Evolutionary conservation across 2,329 filamentous ascomycete species (phyloP), one percentile per base, ranked within the genome.

Genomic region (Aspergillus unguis): DNA sequence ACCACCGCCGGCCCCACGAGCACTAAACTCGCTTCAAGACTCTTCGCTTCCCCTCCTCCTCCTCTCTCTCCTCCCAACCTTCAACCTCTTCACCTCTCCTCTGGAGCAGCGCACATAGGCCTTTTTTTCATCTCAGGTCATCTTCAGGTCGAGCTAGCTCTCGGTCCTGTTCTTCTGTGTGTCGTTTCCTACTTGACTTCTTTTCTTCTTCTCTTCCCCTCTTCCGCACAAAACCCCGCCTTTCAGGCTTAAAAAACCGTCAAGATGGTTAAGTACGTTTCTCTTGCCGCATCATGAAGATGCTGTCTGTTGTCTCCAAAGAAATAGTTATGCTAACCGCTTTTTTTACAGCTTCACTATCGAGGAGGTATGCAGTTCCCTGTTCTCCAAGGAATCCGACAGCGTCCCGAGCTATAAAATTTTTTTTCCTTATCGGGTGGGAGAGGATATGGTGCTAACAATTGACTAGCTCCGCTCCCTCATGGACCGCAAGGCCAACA

Each of bases 201-300:
- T 38, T 33, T 41, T 42, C 25, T 65, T 56, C 61, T 63, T 64
- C 58, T 61, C 54, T 56, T 55, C 47, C 36, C 26, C 42, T 59
- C 55, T 59, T 59, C 57, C 56, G 63, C 61, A 50, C 60, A 60
- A 66, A 17, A 67, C 70, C 71, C 69, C 70, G 70, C 71, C 71
- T 72, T 69, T 66, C 69, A 56, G 68, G 70, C 68, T 58, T 68
- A 65, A 67, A 69, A 67, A 69, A 89, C 91, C 89, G 90, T 81
- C 87, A 96, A 91, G 77, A 99, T 99, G 94, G 94, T 99, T 78
- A 96, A 97, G 92, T 96, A 88, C 88, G 92, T 92, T 51, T 42
- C 48, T 51, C 54, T 56, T 37, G 44, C 40, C 52, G 43, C n/a
- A 53, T 40, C 28, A 55, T 36, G 28, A 33, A 32, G 36, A 35